phyloP scores from a whole-genome alignment of 2,329 filamentous ascomycete species.

The Claviceps citrina region DNA sequence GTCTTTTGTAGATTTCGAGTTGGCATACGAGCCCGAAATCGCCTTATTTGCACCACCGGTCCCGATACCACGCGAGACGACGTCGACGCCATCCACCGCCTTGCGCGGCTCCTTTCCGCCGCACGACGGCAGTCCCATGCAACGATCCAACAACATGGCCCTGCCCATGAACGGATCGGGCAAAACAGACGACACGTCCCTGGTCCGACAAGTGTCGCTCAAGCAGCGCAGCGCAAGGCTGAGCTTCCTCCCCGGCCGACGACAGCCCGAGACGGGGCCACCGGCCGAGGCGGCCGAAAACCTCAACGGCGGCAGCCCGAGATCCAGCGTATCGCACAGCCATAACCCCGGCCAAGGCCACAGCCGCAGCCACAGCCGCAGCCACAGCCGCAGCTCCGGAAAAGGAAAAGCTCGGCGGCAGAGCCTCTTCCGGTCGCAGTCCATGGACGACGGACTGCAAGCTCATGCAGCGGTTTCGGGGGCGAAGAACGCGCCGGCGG shows the following conservation, averaged over 20 bases:
- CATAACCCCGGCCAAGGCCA: too few relatives aligned
- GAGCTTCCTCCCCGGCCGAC: conserved; percentile 38
- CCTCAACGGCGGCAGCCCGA: conserved; percentile 16
- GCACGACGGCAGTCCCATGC: conserved; percentile 20
- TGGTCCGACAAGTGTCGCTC: conserved; percentile 35
- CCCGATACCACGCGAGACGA: conserved; percentile 21
- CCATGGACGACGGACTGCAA: conserved; percentile 14
- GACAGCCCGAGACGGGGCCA: conserved; percentile 27
- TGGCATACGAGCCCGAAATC: conserved; percentile 50
- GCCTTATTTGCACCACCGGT: conserved; percentile 42
- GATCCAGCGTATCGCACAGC: conserved; percentile 18
- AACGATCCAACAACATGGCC: conserved; percentile 18
- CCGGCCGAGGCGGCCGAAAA: conserved; percentile 15
- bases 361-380: too few relatives aligned
- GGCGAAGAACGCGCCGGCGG: conserved; percentile 2
- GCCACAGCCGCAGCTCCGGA: conserved; percentile 10
- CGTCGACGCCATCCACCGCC: conserved; percentile 28
- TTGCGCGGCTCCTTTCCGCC: conserved; percentile 31
- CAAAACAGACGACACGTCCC: conserved; percentile 33
- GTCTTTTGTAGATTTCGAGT: conserved; percentile 38
- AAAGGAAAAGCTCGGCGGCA: conserved; percentile 21
- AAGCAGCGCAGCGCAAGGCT: conserved; percentile 38
- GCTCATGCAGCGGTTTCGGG: conserved; percentile 5
- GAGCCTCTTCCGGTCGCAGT: conserved; percentile 31
- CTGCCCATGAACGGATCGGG: conserved; percentile 18